A percentile compares a stretch with the other conserved stretches of the same genome.
These are phyloP conservation scores for Eugenia klotzschiana DNA, from an alignment of 441 rosid species.

Conservation along the genomic window DNA sequence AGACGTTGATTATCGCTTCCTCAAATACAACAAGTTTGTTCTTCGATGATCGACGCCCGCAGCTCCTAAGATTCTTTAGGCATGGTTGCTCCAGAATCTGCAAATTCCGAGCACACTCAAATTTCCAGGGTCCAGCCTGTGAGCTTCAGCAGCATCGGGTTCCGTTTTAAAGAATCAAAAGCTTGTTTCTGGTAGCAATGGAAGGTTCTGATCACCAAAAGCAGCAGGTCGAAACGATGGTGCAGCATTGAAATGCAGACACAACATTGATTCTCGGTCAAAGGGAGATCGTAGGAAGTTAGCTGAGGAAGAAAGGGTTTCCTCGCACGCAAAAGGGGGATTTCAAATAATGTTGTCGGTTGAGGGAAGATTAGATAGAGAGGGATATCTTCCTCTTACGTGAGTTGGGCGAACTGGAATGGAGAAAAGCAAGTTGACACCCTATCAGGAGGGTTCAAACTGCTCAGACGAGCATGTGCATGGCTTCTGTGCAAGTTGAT, in stretches of 20 bases:
- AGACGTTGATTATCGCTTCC: not conserved
- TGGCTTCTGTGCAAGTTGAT: not conserved
- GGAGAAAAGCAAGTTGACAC: not conserved
- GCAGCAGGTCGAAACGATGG: not conserved
- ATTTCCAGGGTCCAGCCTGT: not conserved
- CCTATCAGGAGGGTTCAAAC: not conserved
- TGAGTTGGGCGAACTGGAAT: not conserved
- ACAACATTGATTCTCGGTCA: not conserved
- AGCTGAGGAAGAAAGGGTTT: not conserved
- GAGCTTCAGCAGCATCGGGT: not conserved
- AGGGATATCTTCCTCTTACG: not conserved
- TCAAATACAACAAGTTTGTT: not conserved
- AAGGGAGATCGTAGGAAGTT: not conserved
- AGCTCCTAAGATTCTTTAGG: not conserved
- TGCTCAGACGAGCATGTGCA: not conserved
- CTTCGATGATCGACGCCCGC: not conserved
- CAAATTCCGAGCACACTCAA: not conserved
- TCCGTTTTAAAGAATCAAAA: not conserved
- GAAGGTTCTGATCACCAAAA: not conserved
- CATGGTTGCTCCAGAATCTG: not conserved
- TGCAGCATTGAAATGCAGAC: not conserved
- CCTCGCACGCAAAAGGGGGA: not conserved
- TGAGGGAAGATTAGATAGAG: not conserved
- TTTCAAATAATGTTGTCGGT: not conserved
- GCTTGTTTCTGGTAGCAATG: not conserved